Evolutionary conservation across 257 asterid species (phyloP).

Genomic region (Oldenlandia corymbosa): DNA sequence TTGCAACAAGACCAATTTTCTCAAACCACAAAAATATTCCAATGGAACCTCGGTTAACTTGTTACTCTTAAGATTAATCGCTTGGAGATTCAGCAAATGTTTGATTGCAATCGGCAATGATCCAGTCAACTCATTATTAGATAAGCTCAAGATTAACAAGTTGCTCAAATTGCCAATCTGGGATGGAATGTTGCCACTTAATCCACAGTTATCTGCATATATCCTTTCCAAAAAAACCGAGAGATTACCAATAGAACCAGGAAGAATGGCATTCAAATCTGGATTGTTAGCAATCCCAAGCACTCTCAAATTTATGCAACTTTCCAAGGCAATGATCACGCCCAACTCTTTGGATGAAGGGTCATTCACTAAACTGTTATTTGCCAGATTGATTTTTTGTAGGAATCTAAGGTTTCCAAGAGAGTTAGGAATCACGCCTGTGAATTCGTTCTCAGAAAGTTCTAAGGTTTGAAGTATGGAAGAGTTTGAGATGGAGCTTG

Average conservation of each 20-base stretch:
- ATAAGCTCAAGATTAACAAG: not conserved
- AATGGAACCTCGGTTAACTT: constrained; percentile 12
- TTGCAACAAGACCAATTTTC: not conserved
- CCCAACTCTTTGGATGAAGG: not conserved
- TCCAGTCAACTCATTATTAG: constrained; percentile 8
- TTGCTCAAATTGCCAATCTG: constrained; percentile 29
- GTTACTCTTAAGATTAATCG: not conserved
- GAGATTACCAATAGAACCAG: constrained; percentile 28
- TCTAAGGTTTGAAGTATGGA: not conserved
- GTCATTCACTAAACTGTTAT: constrained; percentile 19
- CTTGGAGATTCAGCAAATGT: not conserved
- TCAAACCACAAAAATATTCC: constrained; percentile 12
- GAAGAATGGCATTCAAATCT: constrained; percentile 17
- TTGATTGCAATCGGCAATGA: not conserved
- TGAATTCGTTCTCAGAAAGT: constrained; percentile 13
- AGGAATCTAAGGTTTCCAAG: constrained; percentile 25
- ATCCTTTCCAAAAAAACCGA: constrained; percentile 18
- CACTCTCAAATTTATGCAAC: not conserved
- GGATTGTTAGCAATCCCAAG: constrained; percentile 4
- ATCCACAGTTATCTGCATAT: rapidly evolving
- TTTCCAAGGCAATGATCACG: constrained; percentile 12
- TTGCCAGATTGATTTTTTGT: constrained; percentile 7
- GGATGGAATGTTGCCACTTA: constrained; percentile 28
- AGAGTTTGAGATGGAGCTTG: not conserved
- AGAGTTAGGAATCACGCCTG: constrained; percentile 25